phyloP scores from a whole-genome alignment of 352 stramenopile species.

The Phytophthora idaei region DNA sequence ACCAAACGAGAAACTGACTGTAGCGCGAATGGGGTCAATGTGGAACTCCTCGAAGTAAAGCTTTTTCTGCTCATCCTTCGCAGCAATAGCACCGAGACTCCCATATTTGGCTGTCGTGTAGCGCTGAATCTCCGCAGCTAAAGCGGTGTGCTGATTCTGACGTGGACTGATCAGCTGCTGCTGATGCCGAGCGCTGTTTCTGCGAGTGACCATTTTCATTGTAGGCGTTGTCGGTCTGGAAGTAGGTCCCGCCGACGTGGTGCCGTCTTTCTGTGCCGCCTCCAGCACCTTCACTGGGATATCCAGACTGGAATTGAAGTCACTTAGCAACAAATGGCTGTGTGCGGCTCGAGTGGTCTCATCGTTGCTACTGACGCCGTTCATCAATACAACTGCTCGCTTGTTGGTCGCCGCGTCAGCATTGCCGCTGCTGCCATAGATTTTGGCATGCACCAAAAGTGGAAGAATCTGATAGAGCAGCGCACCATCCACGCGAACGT shows the following conservation, averaged over 20 bases:
- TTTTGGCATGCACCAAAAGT: conserved; percentile 62
- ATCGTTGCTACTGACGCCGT: conserved; percentile 32
- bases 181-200: conserved; percentile 24
- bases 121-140: conserved; percentile 44
- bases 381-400: conserved; percentile 30
- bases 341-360: conserved; percentile 45
- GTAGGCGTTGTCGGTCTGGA: conserved; percentile 40
- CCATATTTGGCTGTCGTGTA: conserved; percentile 38
- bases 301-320: conserved; percentile 78
- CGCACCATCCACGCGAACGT: conserved; percentile 82
- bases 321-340: conserved; percentile 60
- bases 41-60: conserved; percentile 91
- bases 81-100: conserved; percentile 37
- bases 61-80: conserved; percentile 77
- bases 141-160: conserved; percentile 36
- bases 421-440: conserved; percentile 36
- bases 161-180: conserved; percentile 21
- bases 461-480: conserved; percentile 79
- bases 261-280: conserved; percentile 66
- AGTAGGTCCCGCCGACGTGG: conserved; percentile 44
- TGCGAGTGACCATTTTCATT: conserved; percentile 35
- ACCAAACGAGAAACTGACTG: conserved; percentile 86
- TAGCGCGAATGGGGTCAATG: conserved; percentile 83
- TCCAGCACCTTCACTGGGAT: conserved; percentile 77
- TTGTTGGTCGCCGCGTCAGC: conserved; percentile 23